Base-by-base conservation (phyloP, 179 eudicot genomes). In the Spergularia azorica region DNA sequence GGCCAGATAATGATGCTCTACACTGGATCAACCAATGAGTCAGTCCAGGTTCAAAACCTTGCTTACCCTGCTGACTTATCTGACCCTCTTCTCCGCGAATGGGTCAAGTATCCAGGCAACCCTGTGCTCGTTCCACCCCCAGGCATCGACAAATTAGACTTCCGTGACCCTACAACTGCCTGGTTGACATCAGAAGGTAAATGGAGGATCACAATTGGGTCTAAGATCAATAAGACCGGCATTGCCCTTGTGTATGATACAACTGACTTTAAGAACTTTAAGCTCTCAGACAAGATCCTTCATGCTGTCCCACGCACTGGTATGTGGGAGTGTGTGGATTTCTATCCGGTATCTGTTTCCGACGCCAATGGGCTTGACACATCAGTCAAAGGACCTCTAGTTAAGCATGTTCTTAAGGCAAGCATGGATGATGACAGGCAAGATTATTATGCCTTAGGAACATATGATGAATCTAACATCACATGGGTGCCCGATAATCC, bases 321-420 rank as follows among this genome's bases (percentile, higher is more conserved):
- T 39, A 89, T 89, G 93, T 89, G 93, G 93, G 91, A 89, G 71
- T 89, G 93, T 69, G 91, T 89, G 67, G 93, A 89, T 70, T 89
- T 89, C 38, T 89, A 86, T 63, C 91, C 89, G 41, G 87, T 89
- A 15, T 84, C 89, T 0, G 66, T 74, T 21, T 13, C 71, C 0
- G 87, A 70, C 58, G 3, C 76, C 55, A 80, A 86, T 51, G 91
- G 89, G 63, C 57, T 89, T 55, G 93, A 89, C 52, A 88, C 88
- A 0, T 88, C 90, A 0, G n/a, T 54, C 18, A 80, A 81, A 21
- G 87, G 87, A n/a, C 85, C 85, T 10, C 76, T 62, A 10, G 88
- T 86, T 71, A 89, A 88, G 72, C 93, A 89, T 18, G 89, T 89
- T 46, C 67, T 89, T 20, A 89, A 89, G 79, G 85, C 89, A 11